Percentiles rank a stretch among this genome's conserved stretches.
These are phyloP conservation scores for Pinus taeda DNA, from an alignment of 75 land plant species.

Conservation along the genomic window DNA sequence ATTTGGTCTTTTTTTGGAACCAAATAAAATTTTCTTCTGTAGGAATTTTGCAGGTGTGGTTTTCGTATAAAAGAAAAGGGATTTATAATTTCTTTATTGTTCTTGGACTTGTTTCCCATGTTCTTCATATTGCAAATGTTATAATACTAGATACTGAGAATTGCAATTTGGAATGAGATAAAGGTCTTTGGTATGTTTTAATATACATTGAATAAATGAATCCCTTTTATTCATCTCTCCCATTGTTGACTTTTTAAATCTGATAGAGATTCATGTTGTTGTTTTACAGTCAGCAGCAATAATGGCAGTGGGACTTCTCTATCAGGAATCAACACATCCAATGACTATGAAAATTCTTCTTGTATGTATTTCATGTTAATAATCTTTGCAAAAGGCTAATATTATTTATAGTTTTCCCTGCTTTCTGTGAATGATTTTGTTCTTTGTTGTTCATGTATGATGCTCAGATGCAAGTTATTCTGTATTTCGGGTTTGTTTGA, in stretches of 20 bases:
- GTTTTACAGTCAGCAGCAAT: conserved; percentile 88
- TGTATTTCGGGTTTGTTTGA: background rate
- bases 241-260: background rate
- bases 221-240: background rate
- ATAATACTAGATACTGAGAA: background rate
- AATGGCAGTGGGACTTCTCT: conserved; percentile 84
- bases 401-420: background rate
- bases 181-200: background rate
- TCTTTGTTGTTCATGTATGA: background rate
- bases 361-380: conserved; percentile 31
- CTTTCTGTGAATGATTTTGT: background rate
- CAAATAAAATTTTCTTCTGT: too few species aligned
- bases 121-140: background rate
- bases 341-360: conserved; percentile 81
- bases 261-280: conserved; percentile 10
- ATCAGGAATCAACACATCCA: conserved; percentile 96
- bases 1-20: too few species aligned
- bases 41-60: background rate
- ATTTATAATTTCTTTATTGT: background rate
- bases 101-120: background rate
- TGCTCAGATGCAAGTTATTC: background rate
- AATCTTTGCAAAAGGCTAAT: background rate
- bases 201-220: background rate
- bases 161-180: background rate
- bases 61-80: background rate